A percentile compares a stretch with the other conserved stretches of the same genome.
Conservation (phyloP, 495 filamentous ascomycete species). For the Podospora pseudoanserina region DNA sequence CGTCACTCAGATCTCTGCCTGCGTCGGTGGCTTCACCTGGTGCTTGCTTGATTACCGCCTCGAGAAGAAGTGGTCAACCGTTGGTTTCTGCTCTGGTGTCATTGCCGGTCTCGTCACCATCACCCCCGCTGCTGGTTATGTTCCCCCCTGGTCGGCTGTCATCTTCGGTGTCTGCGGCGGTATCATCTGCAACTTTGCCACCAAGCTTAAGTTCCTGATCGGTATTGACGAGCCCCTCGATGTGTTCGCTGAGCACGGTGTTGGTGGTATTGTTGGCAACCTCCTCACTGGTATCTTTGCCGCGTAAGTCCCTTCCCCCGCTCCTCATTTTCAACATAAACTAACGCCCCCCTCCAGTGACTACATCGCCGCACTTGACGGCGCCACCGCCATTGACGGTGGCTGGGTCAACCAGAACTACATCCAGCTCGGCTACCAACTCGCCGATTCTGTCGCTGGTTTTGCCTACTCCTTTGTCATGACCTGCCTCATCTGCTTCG, state of each 20-base stretch:
- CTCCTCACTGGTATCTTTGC: slow-evolving; percentile 90
- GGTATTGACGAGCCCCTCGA: slow-evolving; percentile 88
- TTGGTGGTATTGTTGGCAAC: slow-evolving; percentile 89
- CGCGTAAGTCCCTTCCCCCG: slow-evolving; percentile 43
- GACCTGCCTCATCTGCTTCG: slow-evolving; percentile 83
- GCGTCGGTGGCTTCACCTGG: slow-evolving; percentile 91
- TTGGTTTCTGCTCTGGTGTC: slow-evolving; percentile 95
- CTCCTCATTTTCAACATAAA: background rate
- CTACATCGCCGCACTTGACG: slow-evolving; percentile 89
- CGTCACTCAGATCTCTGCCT: slow-evolving; percentile 72
- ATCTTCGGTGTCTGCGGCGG: slow-evolving; percentile 86
- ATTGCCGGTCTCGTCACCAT: slow-evolving; percentile 93
- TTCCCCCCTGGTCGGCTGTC: slow-evolving; percentile 87
- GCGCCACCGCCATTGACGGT: slow-evolving; percentile 62
- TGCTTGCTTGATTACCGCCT: slow-evolving; percentile 91
- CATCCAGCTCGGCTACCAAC: slow-evolving; percentile 84
- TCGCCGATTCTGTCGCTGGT: slow-evolving; percentile 85
- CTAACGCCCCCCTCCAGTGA: slow-evolving; percentile 39
- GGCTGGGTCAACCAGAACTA: slow-evolving; percentile 94
- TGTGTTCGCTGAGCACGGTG: slow-evolving; percentile 89
- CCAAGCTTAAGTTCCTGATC: slow-evolving; percentile 91
- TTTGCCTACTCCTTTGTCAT: slow-evolving; percentile 85
- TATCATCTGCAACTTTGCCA: slow-evolving; percentile 88
- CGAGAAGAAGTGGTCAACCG: slow-evolving; percentile 94
- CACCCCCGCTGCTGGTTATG: slow-evolving; percentile 86